Base-by-base conservation (phyloP, 1,139 yeast species). In the Suhomyces terraborum region DNA sequence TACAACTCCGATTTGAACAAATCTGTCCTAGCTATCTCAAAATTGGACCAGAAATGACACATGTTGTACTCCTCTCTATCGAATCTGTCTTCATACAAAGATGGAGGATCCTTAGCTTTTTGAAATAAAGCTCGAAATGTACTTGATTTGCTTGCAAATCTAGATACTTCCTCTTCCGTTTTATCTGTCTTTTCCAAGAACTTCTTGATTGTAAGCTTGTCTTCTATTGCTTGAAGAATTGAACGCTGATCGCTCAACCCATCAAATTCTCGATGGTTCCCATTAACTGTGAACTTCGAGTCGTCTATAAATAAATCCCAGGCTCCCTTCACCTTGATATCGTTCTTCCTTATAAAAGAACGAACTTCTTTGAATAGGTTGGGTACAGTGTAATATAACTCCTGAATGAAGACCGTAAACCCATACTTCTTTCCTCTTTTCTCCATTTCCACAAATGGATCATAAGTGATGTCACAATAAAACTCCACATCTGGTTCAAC, bases 21-120 rank as follows among this genome's bases (percentile, higher is more conserved):
- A 52, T 82, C 88, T 3, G 88, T 76, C 39, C 87, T 66, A 2
- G 96, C 96, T 53, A 89, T 89, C 60, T 89, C 97, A 58, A 89
- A 89, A 65, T 89, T 89, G 28, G 94, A 82, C 97, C 97, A 89
- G 64, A 88, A 89, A 64, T 89, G 97, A 53, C 95, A 85, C 55
- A 84, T 56, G 57, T 84, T 88, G 62, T 82, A 88, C 46, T 81
- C 84, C 53, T 84, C 84, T 18, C 79, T 74, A 42, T 82, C 79
- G 56, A 82, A 69, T 45, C 77, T 64, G 53, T 83, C 88, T 41
- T 69, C 75, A 48, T 67, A 66, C 5, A 75, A 49, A 2, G 43
- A 38, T 0, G 77, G 78, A 19, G 66, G 66, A 6, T 55, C 50
- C 3, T 39, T 45, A 0, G 66, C 48, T 24, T 54, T 54, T 14